Conservation (phyloP, 129 eudicot genomes). For the Flaveria robusta region DNA sequence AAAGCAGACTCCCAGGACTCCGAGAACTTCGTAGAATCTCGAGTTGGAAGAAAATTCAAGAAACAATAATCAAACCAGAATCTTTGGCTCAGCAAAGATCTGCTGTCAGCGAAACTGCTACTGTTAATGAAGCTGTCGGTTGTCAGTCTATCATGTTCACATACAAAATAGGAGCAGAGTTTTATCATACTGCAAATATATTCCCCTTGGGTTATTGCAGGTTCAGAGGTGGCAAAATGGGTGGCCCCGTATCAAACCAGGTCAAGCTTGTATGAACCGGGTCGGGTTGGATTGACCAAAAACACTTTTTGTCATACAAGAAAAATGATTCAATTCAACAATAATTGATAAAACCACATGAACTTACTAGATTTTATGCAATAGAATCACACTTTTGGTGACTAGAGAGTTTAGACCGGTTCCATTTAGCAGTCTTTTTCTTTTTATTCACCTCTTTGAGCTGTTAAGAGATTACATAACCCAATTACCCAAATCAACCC, state of each 20-base stretch:
- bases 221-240: constrained; percentile 3
- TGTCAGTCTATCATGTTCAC: not conserved
- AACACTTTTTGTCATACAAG: not conserved
- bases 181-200: not conserved
- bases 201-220: not conserved
- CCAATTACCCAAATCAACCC: not conserved
- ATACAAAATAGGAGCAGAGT: not conserved
- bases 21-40: not conserved
- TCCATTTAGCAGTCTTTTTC: not conserved
- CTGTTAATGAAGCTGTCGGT: not conserved
- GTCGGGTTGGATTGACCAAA: not conserved
- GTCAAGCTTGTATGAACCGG: not conserved
- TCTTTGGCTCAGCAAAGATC: not conserved
- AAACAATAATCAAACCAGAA: not conserved
- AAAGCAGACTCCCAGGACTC: not conserved
- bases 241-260: not conserved
- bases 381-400: not conserved
- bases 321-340: not conserved
- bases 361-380: not conserved
- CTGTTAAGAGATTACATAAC: not conserved
- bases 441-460: not conserved
- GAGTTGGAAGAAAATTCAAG: not conserved
- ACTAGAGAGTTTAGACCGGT: not conserved
- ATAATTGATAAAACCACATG: not conserved
- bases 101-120: not conserved